Evolutionary conservation across 108 stramenopile species (phyloP).

Genomic region (Cyclotella distinguenda): DNA sequence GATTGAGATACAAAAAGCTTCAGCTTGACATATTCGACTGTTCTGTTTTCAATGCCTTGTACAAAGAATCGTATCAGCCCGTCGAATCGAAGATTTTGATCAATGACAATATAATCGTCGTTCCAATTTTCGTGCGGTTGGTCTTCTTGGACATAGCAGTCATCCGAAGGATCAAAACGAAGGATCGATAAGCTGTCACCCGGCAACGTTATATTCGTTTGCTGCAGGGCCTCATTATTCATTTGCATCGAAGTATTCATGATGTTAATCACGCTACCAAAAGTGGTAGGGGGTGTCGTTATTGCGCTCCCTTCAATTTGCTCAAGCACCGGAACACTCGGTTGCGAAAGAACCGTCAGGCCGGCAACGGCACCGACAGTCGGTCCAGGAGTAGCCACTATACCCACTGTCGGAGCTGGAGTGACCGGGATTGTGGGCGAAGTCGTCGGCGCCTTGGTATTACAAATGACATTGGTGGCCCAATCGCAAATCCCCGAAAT

Average conservation of each 20-base stretch:
- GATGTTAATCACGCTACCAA: not conserved
- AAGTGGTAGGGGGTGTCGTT: not conserved
- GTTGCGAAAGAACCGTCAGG: no score
- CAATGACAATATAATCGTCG: constrained; percentile 35
- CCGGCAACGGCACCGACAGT: constrained; percentile 1
- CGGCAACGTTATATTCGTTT: no score
- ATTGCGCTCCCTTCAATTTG: no score
- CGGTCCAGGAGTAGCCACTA: not conserved
- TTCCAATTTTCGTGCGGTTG: constrained; percentile 30
- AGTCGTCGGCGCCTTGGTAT: constrained; percentile 21
- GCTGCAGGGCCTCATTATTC: no score
- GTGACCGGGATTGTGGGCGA: constrained; percentile 8
- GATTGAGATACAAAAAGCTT: constrained; percentile 28
- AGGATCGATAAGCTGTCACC: constrained; percentile 6
- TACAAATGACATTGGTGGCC: constrained; percentile 27
- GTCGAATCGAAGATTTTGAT: constrained; percentile 41
- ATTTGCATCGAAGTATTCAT: no score
- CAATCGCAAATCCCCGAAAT: constrained; percentile 34
- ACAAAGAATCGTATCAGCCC: constrained; percentile 40
- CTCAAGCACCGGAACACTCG: no score
- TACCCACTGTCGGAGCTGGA: constrained; percentile 10
- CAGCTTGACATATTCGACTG: constrained; percentile 32
- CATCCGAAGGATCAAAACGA: constrained; percentile 19
- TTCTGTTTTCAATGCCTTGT: constrained; percentile 26
- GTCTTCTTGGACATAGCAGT: constrained; percentile 30